These are phyloP conservation scores for Priceomyces carsonii DNA, from an alignment of 805 yeast genomes.

Conservation along the genomic window DNA sequence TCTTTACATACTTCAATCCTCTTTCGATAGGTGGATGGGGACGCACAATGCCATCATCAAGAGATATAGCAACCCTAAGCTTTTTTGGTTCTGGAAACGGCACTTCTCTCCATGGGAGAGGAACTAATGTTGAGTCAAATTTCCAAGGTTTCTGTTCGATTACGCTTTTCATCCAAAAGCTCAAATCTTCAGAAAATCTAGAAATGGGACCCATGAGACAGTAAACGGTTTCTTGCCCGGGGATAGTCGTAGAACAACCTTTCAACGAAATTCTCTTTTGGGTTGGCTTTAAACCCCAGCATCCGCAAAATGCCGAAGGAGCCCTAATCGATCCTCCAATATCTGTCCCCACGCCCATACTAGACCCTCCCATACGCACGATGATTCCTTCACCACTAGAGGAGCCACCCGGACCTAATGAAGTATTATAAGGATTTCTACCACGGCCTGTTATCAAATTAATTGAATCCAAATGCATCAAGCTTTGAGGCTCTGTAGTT, in stretches of 20 bases:
- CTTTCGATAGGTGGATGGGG: constrained; percentile 18
- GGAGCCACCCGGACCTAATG: constrained; percentile 51
- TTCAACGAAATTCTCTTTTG: constrained; percentile 30
- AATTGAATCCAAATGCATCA: constrained; percentile 50
- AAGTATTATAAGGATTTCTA: constrained; percentile 44
- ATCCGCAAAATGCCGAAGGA: constrained; percentile 45
- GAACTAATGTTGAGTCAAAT: no score
- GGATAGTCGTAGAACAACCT: constrained; percentile 36
- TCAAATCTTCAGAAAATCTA: constrained; percentile 24
- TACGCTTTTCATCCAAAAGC: constrained; percentile 38
- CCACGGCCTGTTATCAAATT: constrained; percentile 49
- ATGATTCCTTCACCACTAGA: constrained; percentile 57
- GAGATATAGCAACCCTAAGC: constrained; percentile 26
- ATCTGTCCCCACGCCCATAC: constrained; percentile 56
- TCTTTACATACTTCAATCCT: constrained; percentile 7
- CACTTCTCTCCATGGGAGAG: constrained; percentile 51
- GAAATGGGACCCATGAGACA: not conserved
- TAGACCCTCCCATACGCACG: constrained; percentile 43
- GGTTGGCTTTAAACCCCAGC: constrained; percentile 47
- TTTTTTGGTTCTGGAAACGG: constrained; percentile 29
- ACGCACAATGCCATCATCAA: constrained; percentile 14
- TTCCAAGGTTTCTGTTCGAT: constrained; percentile 46
- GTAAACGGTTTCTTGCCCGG: not conserved
- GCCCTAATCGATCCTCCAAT: constrained; percentile 53
- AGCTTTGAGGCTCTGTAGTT: constrained; percentile 54